Evolutionary conservation across 805 yeast species (phyloP).

Genomic region (Lipomyces oligophaga): DNA sequence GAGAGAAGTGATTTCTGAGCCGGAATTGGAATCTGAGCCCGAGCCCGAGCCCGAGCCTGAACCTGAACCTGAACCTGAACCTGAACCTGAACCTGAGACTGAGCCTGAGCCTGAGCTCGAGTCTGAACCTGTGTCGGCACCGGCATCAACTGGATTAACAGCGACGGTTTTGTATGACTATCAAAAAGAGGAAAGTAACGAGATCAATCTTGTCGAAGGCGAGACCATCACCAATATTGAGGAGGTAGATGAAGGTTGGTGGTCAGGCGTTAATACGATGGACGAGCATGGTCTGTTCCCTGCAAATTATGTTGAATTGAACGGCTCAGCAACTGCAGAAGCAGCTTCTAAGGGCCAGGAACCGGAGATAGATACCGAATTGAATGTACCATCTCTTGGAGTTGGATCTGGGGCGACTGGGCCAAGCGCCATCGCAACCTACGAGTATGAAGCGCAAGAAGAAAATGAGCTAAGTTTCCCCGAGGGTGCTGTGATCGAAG

Average conservation of each 20-base stretch:
- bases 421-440: conserved; percentile 60
- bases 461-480: conserved; percentile 83
- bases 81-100: conserved; percentile 5
- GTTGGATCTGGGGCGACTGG: conserved; percentile 29
- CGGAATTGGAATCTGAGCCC: background rate
- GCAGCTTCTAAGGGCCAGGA: conserved; percentile 25
- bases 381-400: conserved; percentile 26
- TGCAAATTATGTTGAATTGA: conserved; percentile 66
- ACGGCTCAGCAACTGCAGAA: conserved; percentile 39
- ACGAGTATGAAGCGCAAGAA: conserved; percentile 84
- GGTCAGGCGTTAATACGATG: conserved; percentile 73
- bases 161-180: conserved; percentile 85
- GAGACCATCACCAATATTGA: conserved; percentile 64
- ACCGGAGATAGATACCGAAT: conserved; percentile 22
- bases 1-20: no score
- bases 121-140: conserved; percentile 22
- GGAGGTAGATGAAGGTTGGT: conserved; percentile 75
- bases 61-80: conserved; percentile 6
- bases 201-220: conserved; percentile 62
- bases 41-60: conserved; percentile 5
- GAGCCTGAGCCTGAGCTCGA: conserved; percentile 10
- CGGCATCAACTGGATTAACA: conserved; percentile 32
- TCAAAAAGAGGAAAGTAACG: conserved; percentile 72
- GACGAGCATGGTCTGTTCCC: conserved; percentile 88
- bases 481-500: conserved; percentile 76